These are phyloP conservation scores for Heterobasidion irregulare DNA, from an alignment of 1,284 basidiomycete genomes.

Conservation along the genomic window DNA sequence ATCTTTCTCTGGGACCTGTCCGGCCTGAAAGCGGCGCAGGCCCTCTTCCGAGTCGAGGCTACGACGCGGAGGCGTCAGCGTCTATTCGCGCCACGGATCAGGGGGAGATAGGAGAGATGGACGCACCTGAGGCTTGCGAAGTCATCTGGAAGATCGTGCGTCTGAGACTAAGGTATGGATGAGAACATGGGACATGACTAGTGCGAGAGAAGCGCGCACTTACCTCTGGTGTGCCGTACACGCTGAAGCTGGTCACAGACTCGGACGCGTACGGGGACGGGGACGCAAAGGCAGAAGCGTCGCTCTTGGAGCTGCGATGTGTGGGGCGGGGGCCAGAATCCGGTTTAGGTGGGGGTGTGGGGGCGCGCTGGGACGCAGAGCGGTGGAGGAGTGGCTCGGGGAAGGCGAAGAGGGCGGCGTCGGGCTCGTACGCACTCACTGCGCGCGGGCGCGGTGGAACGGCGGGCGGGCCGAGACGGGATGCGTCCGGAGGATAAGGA, in stretches of 20 bases:
- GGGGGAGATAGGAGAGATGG: background rate
- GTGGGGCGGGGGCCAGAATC: slow-evolving; percentile 6
- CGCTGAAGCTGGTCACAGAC: background rate
- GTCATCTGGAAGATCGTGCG: slow-evolving; percentile 29
- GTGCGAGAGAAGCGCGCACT: slow-evolving; percentile 13
- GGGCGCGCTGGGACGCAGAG: slow-evolving; percentile 33
- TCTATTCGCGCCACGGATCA: too few relatives aligned
- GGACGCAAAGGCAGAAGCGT: slow-evolving; percentile 15
- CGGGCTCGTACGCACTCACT: slow-evolving; percentile 27
- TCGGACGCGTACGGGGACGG: slow-evolving; percentile 2
- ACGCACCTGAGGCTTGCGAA: slow-evolving; percentile 50
- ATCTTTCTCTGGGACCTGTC: slow-evolving; percentile 49
- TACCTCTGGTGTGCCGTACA: slow-evolving; percentile 5
- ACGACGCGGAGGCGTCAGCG: background rate
- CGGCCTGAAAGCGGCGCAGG: slow-evolving; percentile 54
- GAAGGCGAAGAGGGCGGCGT: slow-evolving; percentile 26
- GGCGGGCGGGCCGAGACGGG: slow-evolving; percentile 15
- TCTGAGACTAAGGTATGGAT: slow-evolving; percentile 1
- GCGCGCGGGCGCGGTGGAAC: slow-evolving; percentile 20
- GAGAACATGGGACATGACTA: background rate
- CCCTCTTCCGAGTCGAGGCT: slow-evolving; percentile 59
- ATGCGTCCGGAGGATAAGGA: slow-evolving; percentile 6
- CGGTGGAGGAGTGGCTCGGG: slow-evolving; percentile 47
- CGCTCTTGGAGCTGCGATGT: slow-evolving; percentile 36
- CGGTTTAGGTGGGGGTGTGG: slow-evolving; percentile 19